These are phyloP conservation scores for Fagopyrum tataricum DNA, from an alignment of 148 eudicot species.

Conservation along the genomic window DNA sequence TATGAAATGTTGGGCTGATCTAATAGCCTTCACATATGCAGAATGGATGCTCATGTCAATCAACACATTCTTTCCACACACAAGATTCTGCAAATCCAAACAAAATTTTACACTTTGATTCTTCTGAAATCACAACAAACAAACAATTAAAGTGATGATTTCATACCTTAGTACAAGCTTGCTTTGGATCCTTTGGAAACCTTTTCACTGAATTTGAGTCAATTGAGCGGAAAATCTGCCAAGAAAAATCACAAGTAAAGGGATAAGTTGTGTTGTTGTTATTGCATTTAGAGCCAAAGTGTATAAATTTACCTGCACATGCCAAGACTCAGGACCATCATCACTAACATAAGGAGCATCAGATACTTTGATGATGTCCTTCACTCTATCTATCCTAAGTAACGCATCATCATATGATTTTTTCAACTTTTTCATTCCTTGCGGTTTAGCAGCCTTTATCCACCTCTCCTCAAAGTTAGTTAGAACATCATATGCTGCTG, in stretches of 20 bases:
- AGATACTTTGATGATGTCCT: slow-evolving; percentile 51
- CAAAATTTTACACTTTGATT: slow-evolving; percentile 3
- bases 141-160: neutral
- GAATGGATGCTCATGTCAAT: slow-evolving; percentile 99
- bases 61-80: slow-evolving; percentile 87
- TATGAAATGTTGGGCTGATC: slow-evolving; percentile 89
- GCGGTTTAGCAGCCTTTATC: slow-evolving; percentile 77
- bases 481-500: slow-evolving; percentile 93
- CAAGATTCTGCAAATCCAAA: slow-evolving; percentile 52
- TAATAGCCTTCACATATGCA: slow-evolving; percentile 87
- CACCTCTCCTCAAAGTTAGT: slow-evolving; percentile 90
- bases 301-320: slow-evolving; percentile 61
- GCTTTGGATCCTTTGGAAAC: slow-evolving; percentile 83
- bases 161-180: slow-evolving; percentile 58
- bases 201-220: slow-evolving; percentile 90
- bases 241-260: neutral
- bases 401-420: slow-evolving; percentile 64
- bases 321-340: slow-evolving; percentile 79
- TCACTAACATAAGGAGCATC: slow-evolving; percentile 54
- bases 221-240: slow-evolving; percentile 85
- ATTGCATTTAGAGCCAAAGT: neutral
- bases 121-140: neutral
- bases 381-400: slow-evolving; percentile 68
- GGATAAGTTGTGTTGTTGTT: neutral
- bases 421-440: slow-evolving; percentile 69